These are phyloP conservation scores for Sclerotinia trifoliorum DNA, from an alignment of 2,329 filamentous ascomycete species.

Conservation along the genomic window DNA sequence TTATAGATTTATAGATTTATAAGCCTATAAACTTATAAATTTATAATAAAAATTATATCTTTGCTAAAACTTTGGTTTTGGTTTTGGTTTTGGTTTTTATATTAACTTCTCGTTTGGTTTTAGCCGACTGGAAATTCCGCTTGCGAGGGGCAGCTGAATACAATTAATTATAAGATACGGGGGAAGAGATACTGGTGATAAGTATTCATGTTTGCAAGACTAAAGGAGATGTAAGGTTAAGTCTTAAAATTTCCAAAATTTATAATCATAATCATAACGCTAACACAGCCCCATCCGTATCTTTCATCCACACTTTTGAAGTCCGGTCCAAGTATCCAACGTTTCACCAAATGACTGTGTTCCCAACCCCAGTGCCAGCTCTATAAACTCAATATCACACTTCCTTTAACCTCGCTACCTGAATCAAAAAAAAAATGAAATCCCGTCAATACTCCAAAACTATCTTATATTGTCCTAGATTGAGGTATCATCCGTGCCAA, in stretches of 20 bases:
- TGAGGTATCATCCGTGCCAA: neutral
- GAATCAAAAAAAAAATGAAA: too few species aligned
- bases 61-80: too few species aligned
- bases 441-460: neutral
- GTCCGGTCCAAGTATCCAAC: neutral
- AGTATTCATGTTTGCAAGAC: neutral
- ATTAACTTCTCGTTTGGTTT: too few species aligned
- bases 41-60: too few species aligned
- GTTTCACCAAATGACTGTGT: neutral
- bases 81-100: too few species aligned
- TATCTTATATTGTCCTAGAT: neutral
- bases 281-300: neutral
- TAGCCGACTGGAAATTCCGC: too few species aligned
- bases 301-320: neutral
- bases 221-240: neutral
- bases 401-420: neutral
- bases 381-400: neutral
- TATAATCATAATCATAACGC: neutral
- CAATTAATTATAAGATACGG: too few species aligned
- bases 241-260: neutral
- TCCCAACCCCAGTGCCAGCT: neutral
- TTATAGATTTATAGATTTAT: too few species aligned
- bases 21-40: too few species aligned
- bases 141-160: too few species aligned
- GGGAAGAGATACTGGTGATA: neutral